Evolutionary conservation across 1,284 basidiomycete genomes (phyloP), one percentile per base, ranked within the genome.

Genomic region (Malassezia arunalokei): DNA sequence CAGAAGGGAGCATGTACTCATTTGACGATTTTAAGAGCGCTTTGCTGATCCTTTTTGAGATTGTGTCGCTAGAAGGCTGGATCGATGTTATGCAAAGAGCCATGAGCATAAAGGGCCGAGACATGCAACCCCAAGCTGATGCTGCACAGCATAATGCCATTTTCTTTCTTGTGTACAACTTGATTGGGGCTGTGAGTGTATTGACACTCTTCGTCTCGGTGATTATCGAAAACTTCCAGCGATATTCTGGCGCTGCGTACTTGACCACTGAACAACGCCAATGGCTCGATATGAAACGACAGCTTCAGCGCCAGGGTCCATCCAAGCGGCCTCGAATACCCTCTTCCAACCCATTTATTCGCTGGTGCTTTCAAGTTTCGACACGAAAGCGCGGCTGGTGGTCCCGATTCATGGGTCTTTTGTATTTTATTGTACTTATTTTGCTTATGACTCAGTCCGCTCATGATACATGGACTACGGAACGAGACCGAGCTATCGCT

Each of bases 21-120:
- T 98, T 96, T 66, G 92, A 98, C 74, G 82, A 79, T 15, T 96
- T 98, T 76, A 79, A 82, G 9, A 77, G 83, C 5, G 85, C 87
- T 0, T 77, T 96, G 42, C 79, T 96, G 46, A 95, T 96, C 65
- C 78, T 96, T 3, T 96, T 96, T 67, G 92, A 98, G 75, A 92
- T 94, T 66, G 87, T 96, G 35, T 94, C 89, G 0, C 77, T 95
- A 42, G 76, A 95, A 74, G 92, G 92, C 3, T 96, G 92, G 92
- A 82, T 86, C 33, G 86, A 92, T 70, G 91, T 92, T 47, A 86
- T 95, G 85, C 76, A 76, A 20, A 79, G 83, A 9, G 85, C 84
- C 1, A 87, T 87, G 76, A 82, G 82, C 60, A 86, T 95, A 54
- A 83, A 80, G 0, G 87, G 85, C 0, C 51, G 51, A 17, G 63